Base-by-base conservation (phyloP, 768 basidiomycete genomes). In the Lentinula lateritia region DNA sequence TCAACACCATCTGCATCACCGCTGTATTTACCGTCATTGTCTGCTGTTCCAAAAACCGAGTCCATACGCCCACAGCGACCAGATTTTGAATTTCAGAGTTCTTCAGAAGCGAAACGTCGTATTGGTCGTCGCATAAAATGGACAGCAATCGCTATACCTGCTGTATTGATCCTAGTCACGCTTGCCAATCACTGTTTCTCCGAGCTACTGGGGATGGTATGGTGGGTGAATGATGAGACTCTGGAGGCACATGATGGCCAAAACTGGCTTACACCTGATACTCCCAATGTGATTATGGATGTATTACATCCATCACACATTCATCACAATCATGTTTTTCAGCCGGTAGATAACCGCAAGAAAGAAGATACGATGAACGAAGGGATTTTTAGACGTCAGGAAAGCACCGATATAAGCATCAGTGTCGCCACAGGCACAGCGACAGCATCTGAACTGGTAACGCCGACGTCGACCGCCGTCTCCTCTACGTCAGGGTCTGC, bases 71-170 rank as follows among this genome's bases (percentile, higher is more conserved):
- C 61, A 66, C 55, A 42, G 20, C 18, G 15, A 10, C 28, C 28
- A 28, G 28, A 28, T 28, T 28, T 16, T 41, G 23, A 23, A 28
- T n/a, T 6, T n/a, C 38, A 41, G 23, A 43, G 8, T n/a, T 20
- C 38, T 18, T 56, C 55, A 6, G 52, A 61, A 32, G 23, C 52
- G 50, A 86, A 84, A 71, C 78, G 73, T 62, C 75, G 73, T 50
- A 77, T 71, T 36, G 78, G 76, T 46, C 76, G 82, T 23, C 72
- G 77, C 56, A 75, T 77, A 58, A 72, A 74, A 68, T 83, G 80
- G 80, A 76, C 82, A 1, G 78, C 85, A 58, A 58, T 89, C 45
- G 63, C 86, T 38, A 75, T 88, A 2, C 89, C 89, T 2, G 64
- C 86, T 9, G 65, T 76, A 6, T 77, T 91, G 54, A 68, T 87